Conservation (phyloP, 805 yeast species). For the Kodamaea jinghongensis region DNA sequence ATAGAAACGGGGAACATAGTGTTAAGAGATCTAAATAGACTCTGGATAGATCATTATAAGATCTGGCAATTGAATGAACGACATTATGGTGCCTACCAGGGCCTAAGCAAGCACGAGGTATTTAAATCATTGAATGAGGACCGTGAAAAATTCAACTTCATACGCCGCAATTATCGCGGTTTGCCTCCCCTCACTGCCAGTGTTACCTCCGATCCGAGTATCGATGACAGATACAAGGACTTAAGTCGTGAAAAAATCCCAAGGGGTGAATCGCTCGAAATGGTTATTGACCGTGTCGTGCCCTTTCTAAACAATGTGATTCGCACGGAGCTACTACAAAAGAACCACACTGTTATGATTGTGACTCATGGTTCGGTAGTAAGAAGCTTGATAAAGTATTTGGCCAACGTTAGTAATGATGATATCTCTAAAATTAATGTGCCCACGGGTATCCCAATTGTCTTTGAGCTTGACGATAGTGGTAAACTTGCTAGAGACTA, state of each 20-base stretch:
- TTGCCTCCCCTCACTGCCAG: conserved; percentile 31
- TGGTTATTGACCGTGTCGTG: conserved; percentile 38
- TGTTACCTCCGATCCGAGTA: conserved; percentile 24
- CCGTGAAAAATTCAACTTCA: conserved; percentile 33
- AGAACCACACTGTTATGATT: conserved; percentile 31
- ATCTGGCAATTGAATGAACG: conserved; percentile 44
- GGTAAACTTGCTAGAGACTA: conserved; percentile 26
- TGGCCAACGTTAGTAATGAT: conserved; percentile 34
- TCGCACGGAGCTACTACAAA: conserved; percentile 19
- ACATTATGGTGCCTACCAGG: conserved; percentile 44
- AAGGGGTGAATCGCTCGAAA: conserved; percentile 37
- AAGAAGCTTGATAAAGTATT: conserved; percentile 38
- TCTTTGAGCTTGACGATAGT: conserved; percentile 35
- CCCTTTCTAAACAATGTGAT: conserved; percentile 36
- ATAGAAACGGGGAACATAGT: conserved; percentile 42
- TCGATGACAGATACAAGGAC: conserved; percentile 36
- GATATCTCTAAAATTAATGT: conserved; percentile 40
- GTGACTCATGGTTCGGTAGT: conserved; percentile 45
- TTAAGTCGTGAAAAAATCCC: conserved; percentile 25
- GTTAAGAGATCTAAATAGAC: conserved; percentile 27
- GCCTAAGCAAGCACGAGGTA: conserved; percentile 36
- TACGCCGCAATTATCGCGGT: conserved; percentile 37
- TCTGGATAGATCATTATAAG: conserved; percentile 38
- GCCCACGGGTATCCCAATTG: conserved; percentile 46
- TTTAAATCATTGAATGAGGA: conserved; percentile 31